Evolutionary conservation across 2,329 filamentous ascomycete species (phyloP), one percentile per base, ranked within the genome.

Genomic region (Penicillium frequentans): DNA sequence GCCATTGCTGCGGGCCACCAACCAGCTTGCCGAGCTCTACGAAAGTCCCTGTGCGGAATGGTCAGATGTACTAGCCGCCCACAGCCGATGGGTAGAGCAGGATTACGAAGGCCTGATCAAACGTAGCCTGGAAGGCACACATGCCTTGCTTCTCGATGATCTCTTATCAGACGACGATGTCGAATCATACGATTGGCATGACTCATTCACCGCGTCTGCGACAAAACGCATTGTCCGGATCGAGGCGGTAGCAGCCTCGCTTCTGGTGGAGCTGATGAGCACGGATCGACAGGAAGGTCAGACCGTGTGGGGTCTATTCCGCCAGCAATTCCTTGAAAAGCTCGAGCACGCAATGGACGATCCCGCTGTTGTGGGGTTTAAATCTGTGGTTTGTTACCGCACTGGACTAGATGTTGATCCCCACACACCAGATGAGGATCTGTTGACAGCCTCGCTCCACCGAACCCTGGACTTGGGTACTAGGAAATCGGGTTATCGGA

Each of bases 371-470:
- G 90, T 85, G 1, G 91, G 84, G 2, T 96, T 96, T 81, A 95
- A 96, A 73, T 90, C 87, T 1, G 86, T 93, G 49, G 85, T 96
- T 54, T 93, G 90, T 74, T 95, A 95, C 70, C 83, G 90, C 14
- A 90, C 87, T 0, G 91, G 91, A 0, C 78, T 93, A 6, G 83
- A 84, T 39, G 79, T 93, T 16, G 75, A 82, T n/a, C 69, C 80
- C 8, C 75, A 81, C 52, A 70, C 79, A 1, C 76, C 79, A 1
- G 77, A 77, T 11, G 68, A 75, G 24, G 75, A 74, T 2, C n/a
- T 55, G 0, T 37, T 72, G 8, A 64, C 68, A 21, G 61, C 65
- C 24, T 67, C 70, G 10, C 67, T 75, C 37, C 64, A 66, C 21
- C 67, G 68, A 2, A 68, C 61, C 13, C 54, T 71, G 6, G 55